These are phyloP conservation scores for Epithele typhae DNA, from an alignment of 768 basidiomycete genomes.

Conservation along the genomic window DNA sequence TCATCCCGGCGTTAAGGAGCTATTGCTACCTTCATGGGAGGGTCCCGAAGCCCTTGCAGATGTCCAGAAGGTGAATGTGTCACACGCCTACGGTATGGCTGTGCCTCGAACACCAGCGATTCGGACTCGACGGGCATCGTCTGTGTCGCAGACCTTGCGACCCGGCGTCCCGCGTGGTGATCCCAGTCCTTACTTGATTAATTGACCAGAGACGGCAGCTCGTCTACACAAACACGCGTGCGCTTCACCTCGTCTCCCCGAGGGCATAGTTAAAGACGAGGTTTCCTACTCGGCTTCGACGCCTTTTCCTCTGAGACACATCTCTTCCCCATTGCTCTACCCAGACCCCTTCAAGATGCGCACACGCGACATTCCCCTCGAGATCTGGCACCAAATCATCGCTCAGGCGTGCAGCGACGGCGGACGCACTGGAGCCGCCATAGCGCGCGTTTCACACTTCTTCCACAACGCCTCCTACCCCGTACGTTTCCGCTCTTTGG, in stretches of 20 bases:
- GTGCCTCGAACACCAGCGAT: not conserved
- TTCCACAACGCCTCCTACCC: slow-evolving; percentile 6
- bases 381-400: slow-evolving; percentile 12
- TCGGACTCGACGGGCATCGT: slow-evolving; percentile 2
- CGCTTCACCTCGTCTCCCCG: not conserved
- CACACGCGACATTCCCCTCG: slow-evolving; percentile 2
- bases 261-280: slow-evolving; percentile 25
- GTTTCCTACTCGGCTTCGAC: not conserved
- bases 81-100: not conserved
- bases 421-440: slow-evolving; percentile 6
- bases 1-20: too few relatives aligned
- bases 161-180: not conserved
- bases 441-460: slow-evolving; percentile 6
- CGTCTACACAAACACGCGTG: not conserved
- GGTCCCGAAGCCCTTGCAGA: too few relatives aligned
- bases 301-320: not conserved
- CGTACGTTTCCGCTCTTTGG: slow-evolving; percentile 6
- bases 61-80: too few relatives aligned
- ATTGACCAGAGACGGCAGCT: not conserved
- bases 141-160: not conserved
- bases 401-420: slow-evolving; percentile 9
- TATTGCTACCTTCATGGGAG: too few relatives aligned
- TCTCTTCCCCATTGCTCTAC: not conserved
- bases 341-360: not conserved
- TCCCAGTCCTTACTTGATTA: slow-evolving; percentile 1